Evolutionary conservation across 164 flowering plant genomes (phyloP).

Genomic region (grape (Vitis vinifera)): DNA sequence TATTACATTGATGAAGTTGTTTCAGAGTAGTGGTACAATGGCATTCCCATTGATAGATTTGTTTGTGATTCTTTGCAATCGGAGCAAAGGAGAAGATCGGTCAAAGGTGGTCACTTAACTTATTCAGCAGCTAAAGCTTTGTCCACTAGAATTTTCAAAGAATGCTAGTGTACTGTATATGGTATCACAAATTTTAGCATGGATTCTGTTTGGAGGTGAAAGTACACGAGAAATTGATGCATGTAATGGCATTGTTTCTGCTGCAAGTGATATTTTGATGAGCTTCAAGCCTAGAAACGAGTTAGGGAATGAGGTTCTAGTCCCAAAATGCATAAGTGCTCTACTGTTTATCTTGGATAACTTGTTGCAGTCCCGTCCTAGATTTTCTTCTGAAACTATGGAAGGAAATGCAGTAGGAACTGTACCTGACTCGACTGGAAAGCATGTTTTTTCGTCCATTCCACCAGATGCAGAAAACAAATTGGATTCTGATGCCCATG

Average conservation of each 20-base stretch:
- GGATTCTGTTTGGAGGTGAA: conserved; percentile 79
- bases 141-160: conserved; percentile 53
- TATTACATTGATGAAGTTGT: conserved; percentile 64
- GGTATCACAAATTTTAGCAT: conserved; percentile 68
- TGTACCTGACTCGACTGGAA: conserved; percentile 43
- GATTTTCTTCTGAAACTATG: conserved; percentile 31
- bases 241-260: conserved; percentile 57
- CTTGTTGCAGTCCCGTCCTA: conserved; percentile 74
- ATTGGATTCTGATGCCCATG: conserved; percentile 29
- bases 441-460: conserved; percentile 30
- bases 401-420: conserved; percentile 39
- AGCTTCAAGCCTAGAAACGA: conserved; percentile 47
- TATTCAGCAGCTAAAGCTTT: conserved; percentile 72
- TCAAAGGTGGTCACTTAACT: conserved; percentile 62
- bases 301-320: conserved; percentile 41
- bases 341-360: conserved; percentile 74
- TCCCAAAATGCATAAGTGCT: conserved; percentile 74
- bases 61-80: conserved; percentile 77
- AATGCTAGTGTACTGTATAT: conserved; percentile 56
- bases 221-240: conserved; percentile 70
- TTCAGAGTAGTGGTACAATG: conserved; percentile 67
- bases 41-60: conserved; percentile 79
- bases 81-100: conserved; percentile 86
- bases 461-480: conserved; percentile 31
- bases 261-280: conserved; percentile 55